Evolutionary conservation across 176 grass and related monocot species (phyloP).

Genomic region (Zizania latifolia): DNA sequence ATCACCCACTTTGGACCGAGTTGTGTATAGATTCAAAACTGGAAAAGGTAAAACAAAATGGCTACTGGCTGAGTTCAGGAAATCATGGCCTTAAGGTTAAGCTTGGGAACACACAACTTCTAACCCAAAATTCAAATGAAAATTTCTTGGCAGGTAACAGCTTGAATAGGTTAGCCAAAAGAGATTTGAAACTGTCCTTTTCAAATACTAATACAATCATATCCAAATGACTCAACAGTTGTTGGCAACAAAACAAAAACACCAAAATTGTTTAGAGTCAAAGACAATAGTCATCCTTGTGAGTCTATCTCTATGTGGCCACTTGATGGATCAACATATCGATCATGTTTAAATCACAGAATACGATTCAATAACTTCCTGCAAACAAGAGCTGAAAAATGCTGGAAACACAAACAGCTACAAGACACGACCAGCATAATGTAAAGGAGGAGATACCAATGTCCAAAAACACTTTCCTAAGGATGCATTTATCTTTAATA

Average conservation of each 20-base stretch:
- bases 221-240: background rate
- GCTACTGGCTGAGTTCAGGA: background rate
- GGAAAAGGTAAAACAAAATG: background rate
- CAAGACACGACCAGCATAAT: slow-evolving; percentile 19
- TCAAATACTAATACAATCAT: background rate
- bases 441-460: background rate
- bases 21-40: background rate
- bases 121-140: background rate
- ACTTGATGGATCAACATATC: background rate
- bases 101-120: background rate
- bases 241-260: background rate
- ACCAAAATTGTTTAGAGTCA: background rate
- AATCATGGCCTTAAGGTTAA: background rate
- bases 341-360: background rate
- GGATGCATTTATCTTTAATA: background rate
- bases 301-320: slow-evolving; percentile 1
- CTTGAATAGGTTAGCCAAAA: background rate
- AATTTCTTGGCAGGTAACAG: background rate
- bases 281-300: background rate
- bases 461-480: background rate
- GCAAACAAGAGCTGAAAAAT: slow-evolving; percentile 36
- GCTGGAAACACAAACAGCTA: slow-evolving; percentile 9
- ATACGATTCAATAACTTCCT: slow-evolving; percentile 6
- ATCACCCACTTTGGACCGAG: background rate
- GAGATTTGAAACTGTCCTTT: background rate